Percentiles rank a stretch among this genome's conserved stretches.
Conservation (phyloP, 2,329 filamentous ascomycete genomes). For the Aspergillus awamori region DNA sequence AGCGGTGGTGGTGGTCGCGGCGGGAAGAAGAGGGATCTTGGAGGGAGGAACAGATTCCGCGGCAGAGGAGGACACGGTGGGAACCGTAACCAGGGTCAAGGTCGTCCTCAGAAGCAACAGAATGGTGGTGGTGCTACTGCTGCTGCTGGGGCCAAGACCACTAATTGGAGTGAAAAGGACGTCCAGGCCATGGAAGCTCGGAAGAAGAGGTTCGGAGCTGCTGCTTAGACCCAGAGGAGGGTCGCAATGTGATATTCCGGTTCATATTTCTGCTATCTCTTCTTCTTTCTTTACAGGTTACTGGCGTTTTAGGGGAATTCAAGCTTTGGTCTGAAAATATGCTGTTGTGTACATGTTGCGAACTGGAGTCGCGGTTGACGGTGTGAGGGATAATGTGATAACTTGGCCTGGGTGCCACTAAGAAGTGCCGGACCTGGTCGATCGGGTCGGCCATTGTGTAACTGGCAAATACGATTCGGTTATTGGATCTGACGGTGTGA, state of each 20-base stretch:
- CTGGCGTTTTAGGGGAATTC: conserved; percentile 19
- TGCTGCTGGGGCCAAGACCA: conserved; percentile 17
- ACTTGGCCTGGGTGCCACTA: neutral
- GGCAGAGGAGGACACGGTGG: conserved; percentile 22
- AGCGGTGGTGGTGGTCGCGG: conserved; percentile 36
- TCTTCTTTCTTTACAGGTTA: conserved; percentile 19
- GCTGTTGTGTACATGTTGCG: neutral
- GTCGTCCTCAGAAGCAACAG: conserved; percentile 21
- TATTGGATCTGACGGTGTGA: neutral
- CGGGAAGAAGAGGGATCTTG: conserved; percentile 46
- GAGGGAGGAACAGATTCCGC: conserved; percentile 36
- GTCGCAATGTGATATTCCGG: conserved; percentile 6
- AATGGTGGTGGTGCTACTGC: conserved; percentile 22
- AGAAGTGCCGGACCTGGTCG: neutral
- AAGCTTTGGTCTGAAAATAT: neutral
- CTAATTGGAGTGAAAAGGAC: conserved; percentile 45
- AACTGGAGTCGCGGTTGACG: neutral
- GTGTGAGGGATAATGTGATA: neutral
- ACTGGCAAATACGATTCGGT: conserved; percentile 2
- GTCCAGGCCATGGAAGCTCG: conserved; percentile 48
- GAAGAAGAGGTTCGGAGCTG: conserved; percentile 50
- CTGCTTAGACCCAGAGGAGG: conserved; percentile 22
- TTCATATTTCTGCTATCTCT: conserved; percentile 8
- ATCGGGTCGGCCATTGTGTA: conserved; percentile 3
- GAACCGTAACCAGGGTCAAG: conserved; percentile 27